Evolutionary conservation across 345 rosid species (phyloP).

Genomic region (Reutealis trisperma): DNA sequence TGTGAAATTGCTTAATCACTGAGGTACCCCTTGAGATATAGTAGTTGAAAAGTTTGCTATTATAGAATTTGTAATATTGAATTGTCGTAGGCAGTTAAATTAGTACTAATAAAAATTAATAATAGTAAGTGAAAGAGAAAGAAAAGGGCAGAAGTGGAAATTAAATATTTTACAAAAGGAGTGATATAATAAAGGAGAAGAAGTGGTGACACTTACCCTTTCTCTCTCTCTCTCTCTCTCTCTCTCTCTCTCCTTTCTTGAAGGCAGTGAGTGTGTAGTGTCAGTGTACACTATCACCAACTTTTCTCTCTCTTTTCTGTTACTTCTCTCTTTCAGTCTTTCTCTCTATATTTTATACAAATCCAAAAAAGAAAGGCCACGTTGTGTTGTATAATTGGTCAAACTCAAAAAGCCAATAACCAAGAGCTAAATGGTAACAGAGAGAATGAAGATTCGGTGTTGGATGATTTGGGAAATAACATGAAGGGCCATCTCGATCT

Average conservation of each 20-base stretch:
- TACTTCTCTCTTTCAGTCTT: no score
- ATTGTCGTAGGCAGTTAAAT: no score
- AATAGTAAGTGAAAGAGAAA: no score
- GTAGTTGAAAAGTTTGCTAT: no score
- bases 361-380: not conserved
- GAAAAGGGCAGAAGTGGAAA: not conserved
- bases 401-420: not conserved
- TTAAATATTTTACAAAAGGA: not conserved
- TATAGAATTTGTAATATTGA: no score
- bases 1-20: no score
- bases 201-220: constrained; percentile 10
- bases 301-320: constrained; percentile 17
- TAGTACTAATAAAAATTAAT: no score
- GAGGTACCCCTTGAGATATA: no score
- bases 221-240: no score
- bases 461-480: not conserved
- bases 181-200: constrained; percentile 2
- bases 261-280: not conserved
- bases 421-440: no score
- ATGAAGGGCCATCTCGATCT: constrained; percentile 14
- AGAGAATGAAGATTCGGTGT: not conserved
- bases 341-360: not conserved
- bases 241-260: not conserved
- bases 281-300: not conserved
- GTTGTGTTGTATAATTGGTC: not conserved